Base-by-base conservation (phyloP, 2,329 filamentous ascomycete genomes). In the Blastomyces percursus region DNA sequence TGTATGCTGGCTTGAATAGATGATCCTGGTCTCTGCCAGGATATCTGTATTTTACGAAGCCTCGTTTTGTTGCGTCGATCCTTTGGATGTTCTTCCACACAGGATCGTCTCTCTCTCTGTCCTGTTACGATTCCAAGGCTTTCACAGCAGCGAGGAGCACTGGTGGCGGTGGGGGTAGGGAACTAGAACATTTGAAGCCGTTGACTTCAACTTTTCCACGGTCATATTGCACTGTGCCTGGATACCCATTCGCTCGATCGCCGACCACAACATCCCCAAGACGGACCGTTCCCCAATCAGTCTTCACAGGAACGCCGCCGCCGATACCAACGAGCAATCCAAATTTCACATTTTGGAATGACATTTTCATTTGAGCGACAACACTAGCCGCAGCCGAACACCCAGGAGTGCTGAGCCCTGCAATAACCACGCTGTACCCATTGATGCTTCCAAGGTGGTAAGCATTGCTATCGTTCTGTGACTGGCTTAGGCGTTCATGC, bases 181-280 rank as follows among this genome's bases (percentile, higher is more conserved):
- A 12, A 4, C 35, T 40, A 1, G 19, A 42, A 35, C 54, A 24
- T 16, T 24, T 5, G 5, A 56, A 56, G 1, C 3, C 1, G 3
- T 11, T 11, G 9, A 7, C 12, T 8, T 16, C 21, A 3, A 16
- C 32, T 24, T 56, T 56, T 40, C 54, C 54, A 42, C 12, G 19
- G 14, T 42, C 54, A 12, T 56, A 56, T 14, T 56, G 32, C 2
- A 42, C n/a, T 38, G 35, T 32, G 3, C 32, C 54, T 14, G n/a
- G 2, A 32, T 5, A 32, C 30, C 3, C 5, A 14, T 24, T 3
- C 2, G 1, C 21, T 21, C n/a, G 32, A 24, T 7, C 2, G n/a
- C 54, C 40, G 54, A 56, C 54, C 7, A 56, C 54, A 12, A 42
- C 54, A 42, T 56, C 54, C 54, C 54, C 54, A 56, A 56, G 54